These are phyloP conservation scores for Diutina ranongensis DNA, from an alignment of 1,139 yeast genomes.

Conservation along the genomic window DNA sequence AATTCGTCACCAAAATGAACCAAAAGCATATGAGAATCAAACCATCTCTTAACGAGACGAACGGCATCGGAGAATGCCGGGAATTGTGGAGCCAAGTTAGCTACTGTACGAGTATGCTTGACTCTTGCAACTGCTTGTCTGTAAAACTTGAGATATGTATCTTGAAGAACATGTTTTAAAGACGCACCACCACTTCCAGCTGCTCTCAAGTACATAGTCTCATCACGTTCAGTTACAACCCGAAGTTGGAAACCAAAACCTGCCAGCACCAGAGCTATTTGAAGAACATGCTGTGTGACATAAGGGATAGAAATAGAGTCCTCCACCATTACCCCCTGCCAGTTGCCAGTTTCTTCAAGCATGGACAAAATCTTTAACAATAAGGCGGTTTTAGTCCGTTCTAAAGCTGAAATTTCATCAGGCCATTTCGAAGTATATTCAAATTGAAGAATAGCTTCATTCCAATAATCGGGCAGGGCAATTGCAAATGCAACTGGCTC, in stretches of 20 bases:
- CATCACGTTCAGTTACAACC: conserved; percentile 75
- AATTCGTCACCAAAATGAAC: conserved; percentile 67
- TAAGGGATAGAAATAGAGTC: conserved; percentile 55
- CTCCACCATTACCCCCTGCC: conserved; percentile 33
- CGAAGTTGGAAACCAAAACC: conserved; percentile 76
- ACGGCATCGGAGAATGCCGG: conserved; percentile 73
- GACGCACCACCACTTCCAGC: conserved; percentile 43
- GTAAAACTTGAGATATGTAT: conserved; percentile 51
- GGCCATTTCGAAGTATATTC: conserved; percentile 95
- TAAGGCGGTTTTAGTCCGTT: conserved; percentile 84
- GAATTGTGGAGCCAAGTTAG: conserved; percentile 59
- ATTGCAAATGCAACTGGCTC: conserved; percentile 78
- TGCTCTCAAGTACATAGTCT: conserved; percentile 57
- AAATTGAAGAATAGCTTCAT: conserved; percentile 72
- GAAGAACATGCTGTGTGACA: conserved; percentile 43
- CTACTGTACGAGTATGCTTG: conserved; percentile 74
- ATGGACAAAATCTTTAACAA: conserved; percentile 59
- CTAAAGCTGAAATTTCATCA: conserved; percentile 74
- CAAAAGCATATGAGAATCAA: conserved; percentile 57
- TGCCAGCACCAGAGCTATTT: conserved; percentile 69
- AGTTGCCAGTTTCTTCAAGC: conserved; percentile 31
- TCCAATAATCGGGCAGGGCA: conserved; percentile 70
- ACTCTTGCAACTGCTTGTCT: conserved; percentile 57
- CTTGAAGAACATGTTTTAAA: conserved; percentile 48
- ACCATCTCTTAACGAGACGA: conserved; percentile 80